phyloP scores from a whole-genome alignment of 2,329 filamentous ascomycete species.

The Colletotrichum tropicale region DNA sequence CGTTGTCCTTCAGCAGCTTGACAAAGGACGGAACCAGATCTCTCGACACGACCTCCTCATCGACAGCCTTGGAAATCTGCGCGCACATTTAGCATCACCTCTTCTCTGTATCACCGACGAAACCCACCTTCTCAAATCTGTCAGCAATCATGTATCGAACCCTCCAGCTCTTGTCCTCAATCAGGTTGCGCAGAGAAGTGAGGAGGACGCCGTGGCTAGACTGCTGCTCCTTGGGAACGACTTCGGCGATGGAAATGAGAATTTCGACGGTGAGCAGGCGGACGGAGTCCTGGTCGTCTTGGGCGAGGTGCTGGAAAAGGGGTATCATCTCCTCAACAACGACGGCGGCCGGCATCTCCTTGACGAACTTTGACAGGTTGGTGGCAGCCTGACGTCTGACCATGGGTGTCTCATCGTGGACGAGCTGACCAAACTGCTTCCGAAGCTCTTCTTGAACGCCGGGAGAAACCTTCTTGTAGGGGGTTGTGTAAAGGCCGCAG shows the following conservation, averaged over 20 bases:
- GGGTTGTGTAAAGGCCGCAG: slow-evolving; percentile 90
- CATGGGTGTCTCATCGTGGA: slow-evolving; percentile 99
- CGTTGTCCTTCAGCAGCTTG: slow-evolving; percentile 96
- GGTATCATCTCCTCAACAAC: slow-evolving; percentile 99
- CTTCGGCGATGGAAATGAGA: slow-evolving; percentile 93
- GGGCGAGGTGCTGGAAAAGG: slow-evolving; percentile 94
- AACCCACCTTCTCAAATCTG: slow-evolving; percentile 87
- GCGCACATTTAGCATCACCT: slow-evolving; percentile 17
- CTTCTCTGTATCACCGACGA: neutral
- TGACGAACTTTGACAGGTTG: slow-evolving; percentile 96
- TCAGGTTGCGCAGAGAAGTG: slow-evolving; percentile 87
- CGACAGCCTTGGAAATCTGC: slow-evolving; percentile 96
- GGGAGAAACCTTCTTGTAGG: slow-evolving; percentile 89
- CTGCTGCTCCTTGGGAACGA: slow-evolving; percentile 97
- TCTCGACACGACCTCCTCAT: slow-evolving; percentile 92
- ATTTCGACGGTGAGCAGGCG: slow-evolving; percentile 95
- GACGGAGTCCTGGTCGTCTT: slow-evolving; percentile 97
- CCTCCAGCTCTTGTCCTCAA: slow-evolving; percentile 99
- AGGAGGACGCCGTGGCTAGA: slow-evolving; percentile 93
- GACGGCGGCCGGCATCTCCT: slow-evolving; percentile 89
- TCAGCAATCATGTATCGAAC: slow-evolving; percentile 99
- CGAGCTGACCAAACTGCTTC: slow-evolving; percentile 89
- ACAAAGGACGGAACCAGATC: slow-evolving; percentile 97
- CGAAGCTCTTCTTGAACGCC: slow-evolving; percentile 90
- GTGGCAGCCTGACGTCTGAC: slow-evolving; percentile 96